These are phyloP conservation scores for Nissolia schottii DNA, from an alignment of 306 rosid genomes.

Conservation along the genomic window DNA sequence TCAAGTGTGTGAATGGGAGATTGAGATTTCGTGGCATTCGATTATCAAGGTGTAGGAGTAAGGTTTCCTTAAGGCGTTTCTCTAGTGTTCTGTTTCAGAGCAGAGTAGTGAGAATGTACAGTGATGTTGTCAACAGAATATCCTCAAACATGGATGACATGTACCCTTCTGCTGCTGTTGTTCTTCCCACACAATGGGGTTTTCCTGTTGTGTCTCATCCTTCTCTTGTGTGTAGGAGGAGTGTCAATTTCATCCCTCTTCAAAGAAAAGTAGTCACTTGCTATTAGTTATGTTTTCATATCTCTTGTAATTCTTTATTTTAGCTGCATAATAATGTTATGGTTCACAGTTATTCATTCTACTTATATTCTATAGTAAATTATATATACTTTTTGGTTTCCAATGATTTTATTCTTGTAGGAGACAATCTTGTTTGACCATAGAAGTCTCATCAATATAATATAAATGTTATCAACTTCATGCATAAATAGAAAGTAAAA, in stretches of 20 bases:
- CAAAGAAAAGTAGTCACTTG: slow-evolving; percentile 22
- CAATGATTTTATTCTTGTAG: too few relatives aligned
- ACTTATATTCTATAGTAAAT: background rate
- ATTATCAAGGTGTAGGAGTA: slow-evolving; percentile 43
- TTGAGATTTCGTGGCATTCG: slow-evolving; percentile 43
- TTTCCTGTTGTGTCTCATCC: slow-evolving; percentile 59
- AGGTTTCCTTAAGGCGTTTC: slow-evolving; percentile 41
- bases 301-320: background rate
- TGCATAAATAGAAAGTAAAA: background rate
- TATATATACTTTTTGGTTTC: too few relatives aligned
- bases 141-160: slow-evolving; percentile 41
- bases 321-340: background rate
- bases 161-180: slow-evolving; percentile 35
- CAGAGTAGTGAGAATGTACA: slow-evolving; percentile 49
- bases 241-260: background rate
- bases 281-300: background rate
- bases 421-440: too few relatives aligned
- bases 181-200: slow-evolving; percentile 66
- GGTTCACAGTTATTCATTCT: background rate
- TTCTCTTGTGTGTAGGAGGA: slow-evolving; percentile 32
- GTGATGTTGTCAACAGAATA: slow-evolving; percentile 37
- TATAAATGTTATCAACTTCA: background rate
- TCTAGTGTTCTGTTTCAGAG: slow-evolving; percentile 32
- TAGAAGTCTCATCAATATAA: too few relatives aligned
- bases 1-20: slow-evolving; percentile 53